Base-by-base conservation (phyloP, 1,139 yeast genomes). In the Candida buenavistaensis region DNA sequence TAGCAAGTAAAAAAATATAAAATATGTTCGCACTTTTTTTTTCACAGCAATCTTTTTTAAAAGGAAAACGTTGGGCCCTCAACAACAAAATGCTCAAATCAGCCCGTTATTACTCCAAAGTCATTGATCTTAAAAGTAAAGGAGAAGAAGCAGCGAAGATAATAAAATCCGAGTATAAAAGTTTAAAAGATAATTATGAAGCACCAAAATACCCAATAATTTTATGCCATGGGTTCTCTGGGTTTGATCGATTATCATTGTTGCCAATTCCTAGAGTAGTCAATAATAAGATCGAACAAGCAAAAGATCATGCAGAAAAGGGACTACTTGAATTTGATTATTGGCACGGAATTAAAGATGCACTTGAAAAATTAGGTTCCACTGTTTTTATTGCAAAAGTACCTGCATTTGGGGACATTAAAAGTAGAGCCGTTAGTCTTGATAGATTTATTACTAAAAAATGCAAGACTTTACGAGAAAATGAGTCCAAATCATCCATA, bases 191-290 rank as follows among this genome's bases (percentile, higher is more conserved):
- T 23, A 42, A 53, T 31, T 68, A 67, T 43, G 38, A 48, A 4
- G 55, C 69, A 0, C 72, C 77, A 1, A 63, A 61, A 32, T 64
- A 73, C 51, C 95, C 96, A 0, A 73, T 87, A 2, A 84, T 87
- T 0, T 58, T 87, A 22, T 87, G 96, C 47, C 96, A 87, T 62
- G 96, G 96, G 0, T 69, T 87, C 26, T 78, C 87, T 0, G 96
- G 96, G 0, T 87, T 86, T 47, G 95, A 85, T 48, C 70, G 68
- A 41, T 53, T 82, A 36, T 54, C 75, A 14, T 58, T 79, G 6
- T 48, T 75, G n/a, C 83, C 80, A 2, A 40, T 43, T 28, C 53
- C 37, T 3, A 33, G 29, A 7, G 12, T 43, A 25, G 38, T 48
- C 11, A 47, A 45, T 10, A 47, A 52, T 10, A 35, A 50, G 6